Evolutionary conservation across 768 basidiomycete genomes (phyloP), one percentile per base, ranked within the genome.

Genomic region (Phylloporus rhodoxanthus): DNA sequence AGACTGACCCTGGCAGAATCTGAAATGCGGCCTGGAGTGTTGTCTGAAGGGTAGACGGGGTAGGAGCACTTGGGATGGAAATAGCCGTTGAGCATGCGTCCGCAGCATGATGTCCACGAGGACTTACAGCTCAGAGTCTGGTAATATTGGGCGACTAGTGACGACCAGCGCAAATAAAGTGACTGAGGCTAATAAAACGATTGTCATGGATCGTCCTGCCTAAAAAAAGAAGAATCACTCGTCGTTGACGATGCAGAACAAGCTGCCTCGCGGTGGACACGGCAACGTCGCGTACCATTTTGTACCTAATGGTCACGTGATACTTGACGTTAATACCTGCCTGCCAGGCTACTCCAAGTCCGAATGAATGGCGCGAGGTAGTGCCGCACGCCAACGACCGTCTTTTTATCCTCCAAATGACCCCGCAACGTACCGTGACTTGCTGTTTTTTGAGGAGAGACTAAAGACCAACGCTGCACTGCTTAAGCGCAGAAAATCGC

Each of bases 401-500:
- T 69, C 76, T 1, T 83, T 74, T 61, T 64, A 75, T 54, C 88
- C 91, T 0, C 70, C 84, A 32, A 81, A 81, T 59, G 92, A 94
- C 66, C 75, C 75, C 44, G 75, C 85, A 11, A 93, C 92, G 2
- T 91, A 87, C 67, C 75, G 87, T 39, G 95, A 99, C 65, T 72
- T 99, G 13, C 77, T 97, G 20, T 72, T 91, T 39, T 97, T 98
- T 52, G 95, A 99, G 70, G 94, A 97, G 64, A 78, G 95, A n/a
- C 80, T 99, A 51, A 96, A 96, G 72, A 86, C 87, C 17, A 97
- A 87, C 62, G 91, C 91, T 5, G 79, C 85, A n/a, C 79, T 76
- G 52, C 73, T 94, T 14, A 85, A 87, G 59, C 77, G 79, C 25
- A 74, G 91, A 48, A 93, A 93, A 68, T 76, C 81, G 23, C 78